Percentiles rank a stretch among this genome's conserved stretches.
Conservation (phyloP, 2,329 filamentous ascomycete species). For the Sordariomycetes sp. region DNA sequence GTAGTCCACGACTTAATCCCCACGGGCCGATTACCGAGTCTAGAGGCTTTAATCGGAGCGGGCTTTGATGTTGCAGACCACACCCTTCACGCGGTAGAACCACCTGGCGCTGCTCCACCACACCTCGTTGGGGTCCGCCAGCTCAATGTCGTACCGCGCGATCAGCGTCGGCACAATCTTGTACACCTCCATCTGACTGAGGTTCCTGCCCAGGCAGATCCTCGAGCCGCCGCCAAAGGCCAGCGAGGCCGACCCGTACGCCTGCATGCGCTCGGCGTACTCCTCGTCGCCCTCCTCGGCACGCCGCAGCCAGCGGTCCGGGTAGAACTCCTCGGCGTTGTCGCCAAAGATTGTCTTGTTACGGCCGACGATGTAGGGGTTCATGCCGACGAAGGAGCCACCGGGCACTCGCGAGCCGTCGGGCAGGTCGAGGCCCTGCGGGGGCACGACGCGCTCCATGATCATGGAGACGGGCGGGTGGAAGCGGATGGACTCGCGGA, state of each 20-base stretch:
- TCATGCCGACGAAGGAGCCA: slow-evolving; percentile 20
- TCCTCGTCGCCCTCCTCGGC: slow-evolving; percentile 18
- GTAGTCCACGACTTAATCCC: neutral
- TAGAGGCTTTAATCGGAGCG: neutral
- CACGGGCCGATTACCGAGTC: neutral
- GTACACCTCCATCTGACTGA: slow-evolving; percentile 21
- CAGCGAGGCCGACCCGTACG: slow-evolving; percentile 22
- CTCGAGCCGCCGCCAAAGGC: slow-evolving; percentile 21
- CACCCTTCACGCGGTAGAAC: slow-evolving; percentile 10
- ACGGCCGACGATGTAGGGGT: slow-evolving; percentile 20
- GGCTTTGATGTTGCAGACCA: slow-evolving; percentile 10
- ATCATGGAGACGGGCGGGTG: slow-evolving; percentile 32
- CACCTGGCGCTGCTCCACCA: slow-evolving; percentile 12
- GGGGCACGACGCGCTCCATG: slow-evolving; percentile 34
- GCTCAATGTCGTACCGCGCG: slow-evolving; percentile 24
- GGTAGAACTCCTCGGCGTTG: slow-evolving; percentile 30
- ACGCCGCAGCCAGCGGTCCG: slow-evolving; percentile 32
- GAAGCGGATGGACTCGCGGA: slow-evolving; percentile 36
- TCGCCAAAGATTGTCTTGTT: slow-evolving; percentile 28
- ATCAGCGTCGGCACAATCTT: slow-evolving; percentile 32
- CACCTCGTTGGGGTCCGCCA: slow-evolving; percentile 14
- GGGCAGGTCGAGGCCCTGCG: slow-evolving; percentile 20
- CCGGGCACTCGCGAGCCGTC: slow-evolving; percentile 17
- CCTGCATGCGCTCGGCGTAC: slow-evolving; percentile 19
- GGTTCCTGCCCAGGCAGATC: slow-evolving; percentile 20